A percentile compares a stretch with the other conserved stretches of the same genome.
phyloP scores from a whole-genome alignment of 2,329 filamentous ascomycete species.

The Teratosphaeria zuluensis region DNA sequence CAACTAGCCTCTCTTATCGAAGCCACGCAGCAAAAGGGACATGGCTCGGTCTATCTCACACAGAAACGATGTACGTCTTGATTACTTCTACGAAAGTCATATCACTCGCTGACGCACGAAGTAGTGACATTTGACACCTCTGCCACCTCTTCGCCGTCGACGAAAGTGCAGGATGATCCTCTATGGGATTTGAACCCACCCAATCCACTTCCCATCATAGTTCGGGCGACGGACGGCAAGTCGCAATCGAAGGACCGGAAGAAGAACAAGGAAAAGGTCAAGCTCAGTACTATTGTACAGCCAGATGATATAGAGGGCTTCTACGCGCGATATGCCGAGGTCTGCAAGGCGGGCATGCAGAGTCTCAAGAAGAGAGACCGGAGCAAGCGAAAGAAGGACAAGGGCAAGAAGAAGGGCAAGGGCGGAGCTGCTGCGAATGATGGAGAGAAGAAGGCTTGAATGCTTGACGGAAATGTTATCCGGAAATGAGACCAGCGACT shows the following conservation, averaged over 20 bases:
- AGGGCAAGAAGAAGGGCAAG: conserved; percentile 58
- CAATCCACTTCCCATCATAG: conserved; percentile 59
- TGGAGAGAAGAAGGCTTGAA: neutral
- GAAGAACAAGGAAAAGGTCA: conserved; percentile 54
- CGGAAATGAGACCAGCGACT: neutral
- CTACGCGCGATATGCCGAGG: conserved; percentile 75
- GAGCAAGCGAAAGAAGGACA: conserved; percentile 72
- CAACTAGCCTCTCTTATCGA: conserved; percentile 60
- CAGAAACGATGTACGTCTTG: conserved; percentile 60
- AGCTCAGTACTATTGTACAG: conserved; percentile 74
- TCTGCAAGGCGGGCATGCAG: conserved; percentile 82
- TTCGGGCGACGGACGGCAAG: conserved; percentile 75
- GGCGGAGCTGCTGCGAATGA: conserved; percentile 1
- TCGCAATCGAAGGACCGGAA: conserved; percentile 33
- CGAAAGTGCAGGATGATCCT: conserved; percentile 39
- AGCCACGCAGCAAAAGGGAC: conserved; percentile 55
- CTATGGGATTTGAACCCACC: conserved; percentile 52
- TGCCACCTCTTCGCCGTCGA: conserved; percentile 31
- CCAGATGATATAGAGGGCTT: conserved; percentile 69
- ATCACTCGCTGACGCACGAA: neutral
- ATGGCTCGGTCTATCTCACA: conserved; percentile 63
- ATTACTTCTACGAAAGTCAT: neutral
- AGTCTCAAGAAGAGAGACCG: conserved; percentile 87
- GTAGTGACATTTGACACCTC: conserved; percentile 33
- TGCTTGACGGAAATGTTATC: neutral